A percentile compares a stretch with the other conserved stretches of the same genome.
phyloP scores from a whole-genome alignment of 495 filamentous ascomycete species.

The Aspergillus asperescens region DNA sequence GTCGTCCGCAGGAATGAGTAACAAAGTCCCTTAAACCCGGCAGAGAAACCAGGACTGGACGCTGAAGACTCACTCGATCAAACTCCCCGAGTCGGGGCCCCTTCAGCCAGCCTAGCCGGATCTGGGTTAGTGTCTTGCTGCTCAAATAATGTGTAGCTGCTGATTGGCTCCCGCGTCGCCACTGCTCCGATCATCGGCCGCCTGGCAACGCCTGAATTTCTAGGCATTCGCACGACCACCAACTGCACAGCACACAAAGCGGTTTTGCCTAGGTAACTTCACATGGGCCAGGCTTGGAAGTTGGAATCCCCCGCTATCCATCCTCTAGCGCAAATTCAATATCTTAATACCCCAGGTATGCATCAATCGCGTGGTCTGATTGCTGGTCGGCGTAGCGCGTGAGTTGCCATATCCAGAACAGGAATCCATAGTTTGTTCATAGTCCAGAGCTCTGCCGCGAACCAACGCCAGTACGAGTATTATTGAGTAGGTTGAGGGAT shows the following conservation, averaged over 20 bases:
- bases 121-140: constrained; percentile 18
- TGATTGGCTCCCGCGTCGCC: constrained; percentile 27
- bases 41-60: constrained; percentile 16
- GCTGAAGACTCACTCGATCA: constrained; percentile 10
- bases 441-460: no score
- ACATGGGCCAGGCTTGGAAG: background rate
- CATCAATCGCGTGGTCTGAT: background rate
- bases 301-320: background rate
- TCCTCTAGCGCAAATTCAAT: background rate
- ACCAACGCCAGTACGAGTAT: no score
- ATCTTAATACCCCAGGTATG: constrained; percentile 1
- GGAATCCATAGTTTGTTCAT: no score
- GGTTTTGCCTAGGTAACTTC: background rate
- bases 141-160: constrained; percentile 23
- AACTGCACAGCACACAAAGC: background rate
- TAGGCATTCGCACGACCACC: background rate
- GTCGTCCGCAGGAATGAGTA: constrained; percentile 13
- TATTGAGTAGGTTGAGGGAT: no score
- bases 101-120: background rate
- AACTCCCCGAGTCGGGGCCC: constrained; percentile 1
- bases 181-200: constrained; percentile 34
- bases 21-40: constrained; percentile 16
- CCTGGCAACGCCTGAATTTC: background rate
- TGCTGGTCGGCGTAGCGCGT: background rate
- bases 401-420: background rate